phyloP scores from a whole-genome alignment of 2,329 filamentous ascomycete species.

The Proliferodiscus dingleyae region DNA sequence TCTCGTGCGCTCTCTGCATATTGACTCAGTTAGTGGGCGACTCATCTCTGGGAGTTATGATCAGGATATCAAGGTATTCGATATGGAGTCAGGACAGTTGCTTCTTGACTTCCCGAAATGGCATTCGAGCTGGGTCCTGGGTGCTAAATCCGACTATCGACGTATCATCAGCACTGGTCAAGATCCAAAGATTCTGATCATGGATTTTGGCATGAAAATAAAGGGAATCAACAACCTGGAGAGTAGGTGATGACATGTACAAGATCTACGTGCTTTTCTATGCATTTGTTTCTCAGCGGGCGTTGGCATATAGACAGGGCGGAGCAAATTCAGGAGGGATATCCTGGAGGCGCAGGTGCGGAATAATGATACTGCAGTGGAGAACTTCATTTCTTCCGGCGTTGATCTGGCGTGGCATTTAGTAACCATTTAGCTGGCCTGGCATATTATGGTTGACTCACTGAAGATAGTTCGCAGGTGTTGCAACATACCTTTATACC shows the following conservation, averaged over 20 bases:
- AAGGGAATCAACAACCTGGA: conserved; percentile 55
- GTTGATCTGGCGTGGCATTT: background rate
- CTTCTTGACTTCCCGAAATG: conserved; percentile 86
- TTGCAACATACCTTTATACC: no score
- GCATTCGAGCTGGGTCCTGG: conserved; percentile 95
- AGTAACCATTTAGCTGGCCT: no score
- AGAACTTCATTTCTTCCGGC: background rate
- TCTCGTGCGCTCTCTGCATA: conserved; percentile 83
- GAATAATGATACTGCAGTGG: background rate
- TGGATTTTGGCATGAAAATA: conserved; percentile 76
- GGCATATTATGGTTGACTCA: no score
- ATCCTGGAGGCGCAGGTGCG: no score
- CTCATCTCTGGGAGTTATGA: conserved; percentile 93
- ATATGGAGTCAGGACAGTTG: conserved; percentile 73
- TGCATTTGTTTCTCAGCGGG: background rate
- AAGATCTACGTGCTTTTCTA: background rate
- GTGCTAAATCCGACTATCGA: conserved; percentile 91
- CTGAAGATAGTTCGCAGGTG: no score
- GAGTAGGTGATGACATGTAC: conserved; percentile 32
- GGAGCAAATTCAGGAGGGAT: background rate
- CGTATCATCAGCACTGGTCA: conserved; percentile 93
- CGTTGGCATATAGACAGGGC: background rate
- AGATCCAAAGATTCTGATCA: conserved; percentile 83
- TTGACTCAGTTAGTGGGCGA: conserved; percentile 80
- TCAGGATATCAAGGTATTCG: conserved; percentile 90